These are phyloP conservation scores for Suillus weaverae DNA, from an alignment of 768 basidiomycete species.

Conservation along the genomic window DNA sequence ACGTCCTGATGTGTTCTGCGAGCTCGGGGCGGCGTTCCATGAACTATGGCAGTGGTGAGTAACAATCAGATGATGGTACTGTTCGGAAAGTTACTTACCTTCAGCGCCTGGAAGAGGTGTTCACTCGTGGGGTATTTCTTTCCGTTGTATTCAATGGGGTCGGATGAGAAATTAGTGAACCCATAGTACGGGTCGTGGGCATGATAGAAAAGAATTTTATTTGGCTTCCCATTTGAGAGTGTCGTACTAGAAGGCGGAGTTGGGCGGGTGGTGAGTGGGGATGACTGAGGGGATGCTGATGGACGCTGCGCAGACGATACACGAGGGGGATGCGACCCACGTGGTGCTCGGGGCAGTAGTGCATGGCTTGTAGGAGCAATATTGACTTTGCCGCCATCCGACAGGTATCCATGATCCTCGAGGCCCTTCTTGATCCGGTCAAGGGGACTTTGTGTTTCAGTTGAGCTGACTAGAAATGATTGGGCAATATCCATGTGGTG, in stretches of 20 bases:
- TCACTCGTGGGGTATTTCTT: conserved; percentile 46
- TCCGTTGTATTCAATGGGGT: conserved; percentile 39
- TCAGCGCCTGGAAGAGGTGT: conserved; percentile 49
- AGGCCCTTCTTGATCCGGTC: conserved; percentile 32
- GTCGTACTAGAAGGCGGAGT: not conserved
- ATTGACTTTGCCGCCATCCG: conserved; percentile 30
- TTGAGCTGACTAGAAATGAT: conserved; percentile 28
- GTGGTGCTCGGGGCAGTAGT: conserved; percentile 19
- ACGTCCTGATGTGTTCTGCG: conserved; percentile 36
- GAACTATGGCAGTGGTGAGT: conserved; percentile 19
- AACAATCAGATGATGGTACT: no score
- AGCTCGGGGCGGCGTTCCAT: conserved; percentile 36
- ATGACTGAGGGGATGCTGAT: conserved; percentile 4
- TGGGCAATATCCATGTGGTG: conserved; percentile 33
- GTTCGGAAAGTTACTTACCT: conserved; percentile 25
- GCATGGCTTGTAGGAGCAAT: conserved; percentile 23
- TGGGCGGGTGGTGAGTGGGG: not conserved
- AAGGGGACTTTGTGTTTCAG: conserved; percentile 28
- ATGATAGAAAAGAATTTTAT: conserved; percentile 34
- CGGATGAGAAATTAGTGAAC: conserved; percentile 46
- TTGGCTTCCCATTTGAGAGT: conserved; percentile 15
- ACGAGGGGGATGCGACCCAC: not conserved
- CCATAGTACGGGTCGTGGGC: conserved; percentile 36
- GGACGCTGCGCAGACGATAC: not conserved
- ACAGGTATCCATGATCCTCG: conserved; percentile 29